Evolutionary conservation across 208 protist genomes (phyloP).

Genomic region (Leishmania turanica): DNA sequence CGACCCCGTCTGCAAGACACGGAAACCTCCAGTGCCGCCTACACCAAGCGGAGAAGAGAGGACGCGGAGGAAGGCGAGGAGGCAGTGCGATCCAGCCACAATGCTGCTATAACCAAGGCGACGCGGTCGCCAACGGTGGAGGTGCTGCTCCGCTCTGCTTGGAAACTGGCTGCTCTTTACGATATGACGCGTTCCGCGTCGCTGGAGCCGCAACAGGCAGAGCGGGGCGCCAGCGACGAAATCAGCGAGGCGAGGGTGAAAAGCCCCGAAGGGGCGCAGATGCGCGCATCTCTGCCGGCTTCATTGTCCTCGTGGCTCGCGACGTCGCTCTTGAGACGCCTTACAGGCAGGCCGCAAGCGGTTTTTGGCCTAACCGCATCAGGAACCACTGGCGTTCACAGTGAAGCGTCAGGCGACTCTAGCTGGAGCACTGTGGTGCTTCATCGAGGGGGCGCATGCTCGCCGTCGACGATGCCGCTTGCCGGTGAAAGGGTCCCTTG

Average conservation of each 20-base stretch:
- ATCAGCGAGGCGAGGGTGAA: neutral
- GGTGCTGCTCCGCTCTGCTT: slow-evolving; percentile 33
- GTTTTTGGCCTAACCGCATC: neutral
- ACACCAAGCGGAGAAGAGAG: slow-evolving; percentile 1
- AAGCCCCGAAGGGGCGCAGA: neutral
- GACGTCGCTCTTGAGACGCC: neutral
- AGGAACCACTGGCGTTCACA: neutral
- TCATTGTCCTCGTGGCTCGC: neutral
- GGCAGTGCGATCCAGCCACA: neutral
- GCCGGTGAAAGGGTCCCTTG: too few species aligned
- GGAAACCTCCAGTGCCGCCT: neutral
- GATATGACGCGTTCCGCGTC: slow-evolving; percentile 7
- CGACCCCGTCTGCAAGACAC: neutral
- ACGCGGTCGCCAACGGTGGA: slow-evolving; percentile 19
- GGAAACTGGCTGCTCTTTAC: slow-evolving; percentile 43
- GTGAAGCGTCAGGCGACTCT: neutral
- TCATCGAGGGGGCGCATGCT: neutral
- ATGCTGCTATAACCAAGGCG: neutral
- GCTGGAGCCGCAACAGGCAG: neutral
- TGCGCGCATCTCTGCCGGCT: neutral
- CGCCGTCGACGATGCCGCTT: neutral
- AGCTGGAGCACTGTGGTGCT: slow-evolving; percentile 4
- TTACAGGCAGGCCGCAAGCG: neutral
- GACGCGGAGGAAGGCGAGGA: neutral
- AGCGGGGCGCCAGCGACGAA: neutral